phyloP scores from a whole-genome alignment of 1,139 yeast genomes.

The Sugiyamaella japonica region DNA sequence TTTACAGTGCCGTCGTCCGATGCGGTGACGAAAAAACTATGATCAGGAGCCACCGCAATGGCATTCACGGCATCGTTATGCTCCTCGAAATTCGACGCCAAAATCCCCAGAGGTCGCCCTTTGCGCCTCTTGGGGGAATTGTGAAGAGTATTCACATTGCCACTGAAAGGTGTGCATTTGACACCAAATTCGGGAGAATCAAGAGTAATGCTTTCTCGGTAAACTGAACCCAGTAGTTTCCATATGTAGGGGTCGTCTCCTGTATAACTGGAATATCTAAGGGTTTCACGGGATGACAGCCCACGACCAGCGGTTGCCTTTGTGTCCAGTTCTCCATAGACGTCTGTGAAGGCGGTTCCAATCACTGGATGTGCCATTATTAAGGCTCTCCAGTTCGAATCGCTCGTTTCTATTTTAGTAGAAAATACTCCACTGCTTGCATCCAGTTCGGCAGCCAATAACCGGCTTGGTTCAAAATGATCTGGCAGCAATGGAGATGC shows the following conservation, averaged over 20 bases:
- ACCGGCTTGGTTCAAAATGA: slow-evolving; percentile 10
- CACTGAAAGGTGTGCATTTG: slow-evolving; percentile 18
- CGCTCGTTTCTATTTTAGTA: not conserved
- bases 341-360: slow-evolving; percentile 32
- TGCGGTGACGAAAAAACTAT: slow-evolving; percentile 72
- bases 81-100: slow-evolving; percentile 61
- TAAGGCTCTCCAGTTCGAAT: slow-evolving; percentile 15
- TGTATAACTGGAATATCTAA: slow-evolving; percentile 27
- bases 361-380: slow-evolving; percentile 30
- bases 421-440: not conserved
- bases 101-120: slow-evolving; percentile 45
- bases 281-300: not conserved
- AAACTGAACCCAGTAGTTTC: slow-evolving; percentile 54
- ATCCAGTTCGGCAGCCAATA: slow-evolving; percentile 12
- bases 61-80: slow-evolving; percentile 56
- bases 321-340: slow-evolving; percentile 33
- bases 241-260: slow-evolving; percentile 68
- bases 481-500: not conserved
- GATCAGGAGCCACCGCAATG: slow-evolving; percentile 57
- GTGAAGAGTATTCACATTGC: not conserved
- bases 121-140: slow-evolving; percentile 11
- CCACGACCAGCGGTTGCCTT: slow-evolving; percentile 5
- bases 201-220: slow-evolving; percentile 52
- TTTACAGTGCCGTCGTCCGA: slow-evolving; percentile 70
- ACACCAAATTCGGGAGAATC: slow-evolving; percentile 74